Evolutionary conservation across 148 eudicot genomes (phyloP).

Genomic region (Cornus controversa): DNA sequence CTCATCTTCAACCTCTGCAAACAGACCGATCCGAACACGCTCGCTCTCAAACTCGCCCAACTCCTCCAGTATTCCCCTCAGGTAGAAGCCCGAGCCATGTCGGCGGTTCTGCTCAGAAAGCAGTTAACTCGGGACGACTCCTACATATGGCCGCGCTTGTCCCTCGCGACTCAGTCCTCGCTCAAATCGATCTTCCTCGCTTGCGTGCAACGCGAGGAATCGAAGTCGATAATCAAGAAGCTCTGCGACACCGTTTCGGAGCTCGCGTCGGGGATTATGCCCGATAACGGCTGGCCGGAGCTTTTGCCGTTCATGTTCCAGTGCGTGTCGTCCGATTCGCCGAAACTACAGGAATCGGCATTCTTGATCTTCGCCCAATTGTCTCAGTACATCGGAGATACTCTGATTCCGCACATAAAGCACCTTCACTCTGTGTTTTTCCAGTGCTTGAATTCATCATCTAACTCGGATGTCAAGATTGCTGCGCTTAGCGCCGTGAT

Average conservation of each 20-base stretch:
- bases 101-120: conserved; percentile 74
- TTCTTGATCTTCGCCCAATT: conserved; percentile 74
- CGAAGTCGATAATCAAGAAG: conserved; percentile 67
- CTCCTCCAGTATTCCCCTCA: conserved; percentile 55
- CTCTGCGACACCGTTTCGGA: conserved; percentile 80
- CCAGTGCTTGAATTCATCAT: conserved; percentile 39
- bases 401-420: conserved; percentile 50
- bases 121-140: conserved; percentile 61
- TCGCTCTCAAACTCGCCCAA: conserved; percentile 64
- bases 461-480: conserved; percentile 58
- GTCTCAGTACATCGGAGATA: conserved; percentile 74
- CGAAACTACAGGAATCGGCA: conserved; percentile 63
- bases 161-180: conserved; percentile 48
- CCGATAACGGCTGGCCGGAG: conserved; percentile 76
- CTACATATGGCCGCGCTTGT: conserved; percentile 63
- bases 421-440: conserved; percentile 68
- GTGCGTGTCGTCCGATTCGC: conserved; percentile 56
- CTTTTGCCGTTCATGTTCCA: conserved; percentile 78
- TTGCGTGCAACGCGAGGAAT: conserved; percentile 55
- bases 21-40: conserved; percentile 63
- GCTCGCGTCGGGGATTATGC: conserved; percentile 68
- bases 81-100: conserved; percentile 72
- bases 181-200: conserved; percentile 54
- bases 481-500: conserved; percentile 76
- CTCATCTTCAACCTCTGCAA: conserved; percentile 64